Evolutionary conservation across 1,284 basidiomycete genomes (phyloP).

Genomic region (Waitea zeae): DNA sequence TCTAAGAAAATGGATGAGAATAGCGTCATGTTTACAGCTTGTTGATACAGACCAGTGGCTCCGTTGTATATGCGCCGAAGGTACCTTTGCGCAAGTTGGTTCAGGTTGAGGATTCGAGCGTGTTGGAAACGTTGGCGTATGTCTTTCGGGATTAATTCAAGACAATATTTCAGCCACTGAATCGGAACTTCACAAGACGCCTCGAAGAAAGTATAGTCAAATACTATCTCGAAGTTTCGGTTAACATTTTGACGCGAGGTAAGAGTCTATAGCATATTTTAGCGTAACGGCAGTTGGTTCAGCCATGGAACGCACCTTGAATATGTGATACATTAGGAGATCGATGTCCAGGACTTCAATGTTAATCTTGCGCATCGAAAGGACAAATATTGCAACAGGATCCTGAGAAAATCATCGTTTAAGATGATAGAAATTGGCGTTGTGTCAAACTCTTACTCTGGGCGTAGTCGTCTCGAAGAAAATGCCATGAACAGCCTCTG

Average conservation of each 20-base stretch:
- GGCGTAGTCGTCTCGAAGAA: constrained; percentile 45
- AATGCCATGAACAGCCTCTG: constrained; percentile 42
- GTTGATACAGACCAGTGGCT: constrained; percentile 38
- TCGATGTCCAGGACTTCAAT: constrained; percentile 79
- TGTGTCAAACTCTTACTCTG: constrained; percentile 17
- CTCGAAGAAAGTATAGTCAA: constrained; percentile 73
- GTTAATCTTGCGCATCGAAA: constrained; percentile 52
- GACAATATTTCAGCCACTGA: constrained; percentile 66
- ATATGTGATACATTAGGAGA: constrained; percentile 66
- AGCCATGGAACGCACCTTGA: constrained; percentile 33
- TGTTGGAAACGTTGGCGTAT: constrained; percentile 37
- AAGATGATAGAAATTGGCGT: background rate
- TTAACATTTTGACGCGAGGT: constrained; percentile 25
- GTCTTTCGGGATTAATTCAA: constrained; percentile 63
- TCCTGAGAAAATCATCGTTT: constrained; percentile 22
- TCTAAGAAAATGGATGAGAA: background rate
- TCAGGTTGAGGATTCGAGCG: constrained; percentile 68
- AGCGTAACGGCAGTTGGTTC: background rate
- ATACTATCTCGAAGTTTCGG: constrained; percentile 52
- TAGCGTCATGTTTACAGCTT: background rate
- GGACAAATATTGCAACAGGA: constrained; percentile 36
- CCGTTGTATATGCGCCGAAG: constrained; percentile 62
- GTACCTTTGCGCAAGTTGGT: constrained; percentile 55
- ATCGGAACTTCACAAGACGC: constrained; percentile 64
- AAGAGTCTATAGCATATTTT: constrained; percentile 14